These are phyloP conservation scores for Colletotrichum cuscutae DNA, from an alignment of 2,329 filamentous ascomycete genomes.

Conservation along the genomic window DNA sequence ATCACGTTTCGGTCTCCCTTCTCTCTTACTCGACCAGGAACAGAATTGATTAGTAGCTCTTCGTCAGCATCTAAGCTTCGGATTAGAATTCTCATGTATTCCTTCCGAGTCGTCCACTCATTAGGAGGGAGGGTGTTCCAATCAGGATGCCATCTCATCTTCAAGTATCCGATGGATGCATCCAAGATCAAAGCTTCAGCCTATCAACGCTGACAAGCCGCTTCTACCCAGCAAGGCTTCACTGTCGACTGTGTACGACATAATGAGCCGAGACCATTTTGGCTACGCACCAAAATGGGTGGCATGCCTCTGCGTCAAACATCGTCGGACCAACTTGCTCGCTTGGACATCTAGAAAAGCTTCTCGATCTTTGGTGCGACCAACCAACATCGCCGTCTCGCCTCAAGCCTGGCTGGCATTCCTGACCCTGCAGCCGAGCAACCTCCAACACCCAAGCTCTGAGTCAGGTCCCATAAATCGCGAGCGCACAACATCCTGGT, in stretches of 20 bases:
- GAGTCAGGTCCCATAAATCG: conserved; percentile 27
- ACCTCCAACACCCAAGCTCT: not conserved
- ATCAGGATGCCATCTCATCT: not conserved
- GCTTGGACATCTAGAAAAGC: conserved; percentile 5
- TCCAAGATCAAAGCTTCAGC: not conserved
- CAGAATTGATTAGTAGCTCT: not conserved
- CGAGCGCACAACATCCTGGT: not conserved
- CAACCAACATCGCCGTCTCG: not conserved
- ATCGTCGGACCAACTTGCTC: not conserved
- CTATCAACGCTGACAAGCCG: not conserved
- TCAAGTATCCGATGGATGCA: not conserved
- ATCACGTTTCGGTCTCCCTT: not conserved
- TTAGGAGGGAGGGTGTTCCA: not conserved
- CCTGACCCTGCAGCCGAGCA: not conserved
- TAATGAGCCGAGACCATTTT: not conserved
- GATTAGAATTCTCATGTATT: not conserved
- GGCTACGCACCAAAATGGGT: not conserved
- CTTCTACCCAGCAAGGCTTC: not conserved
- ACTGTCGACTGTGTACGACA: not conserved
- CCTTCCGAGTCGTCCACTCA: not conserved
- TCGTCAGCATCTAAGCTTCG: not conserved
- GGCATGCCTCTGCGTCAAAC: not conserved
- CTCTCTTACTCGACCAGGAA: not conserved
- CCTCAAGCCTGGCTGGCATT: not conserved
- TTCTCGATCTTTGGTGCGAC: conserved; percentile 4